Base-by-base conservation (phyloP, 2,329 filamentous ascomycete species). In the Sclerotiophoma versabilis region DNA sequence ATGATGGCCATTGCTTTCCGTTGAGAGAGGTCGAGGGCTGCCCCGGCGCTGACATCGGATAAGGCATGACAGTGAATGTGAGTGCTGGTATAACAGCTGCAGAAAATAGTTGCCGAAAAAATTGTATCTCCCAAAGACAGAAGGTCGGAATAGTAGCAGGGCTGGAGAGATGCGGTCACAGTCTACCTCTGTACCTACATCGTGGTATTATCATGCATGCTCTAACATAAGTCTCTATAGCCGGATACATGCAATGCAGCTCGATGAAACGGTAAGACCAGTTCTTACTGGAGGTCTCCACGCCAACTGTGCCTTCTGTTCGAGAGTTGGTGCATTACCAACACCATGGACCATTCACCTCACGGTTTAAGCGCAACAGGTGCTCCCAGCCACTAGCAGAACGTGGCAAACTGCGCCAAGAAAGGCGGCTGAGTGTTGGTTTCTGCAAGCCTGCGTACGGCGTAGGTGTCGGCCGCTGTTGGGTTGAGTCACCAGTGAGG, bases 401-500 rank as follows among this genome's bases (percentile, higher is more conserved):
- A 52, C 32, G 41, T 58, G 58, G 17, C 19, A 20, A 34, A 37
- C 19, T 19, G 19, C 43, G 41, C 68, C 65, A 68, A 66, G 64
- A 63, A 42, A 67, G 38, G 65, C 62, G 66, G 62, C 68, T 69
- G 62, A 69, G 64, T 52, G 56, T 37, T 56, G 34, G 42, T 60
- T 55, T 52, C 51, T 64, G 54, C 56, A 60, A 41, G 58, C 38
- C 37, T 60, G 51, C 54, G 49, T 66, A 55, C 60, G 65, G 62
- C 62, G 59, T 54, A 42, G 54, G 52, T 52, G 20, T 68, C 58
- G 62, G 62, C 49, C 52, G 54, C 53, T 61, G 57, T 58, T 59
- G 59, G 56, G 34, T 59, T 62, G 60, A 55, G 27, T 53, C 54
- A 53, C 62, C 59, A 51, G 54, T 52, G 44, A 59, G 60, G 57